A percentile compares a stretch with the other conserved stretches of the same genome.
Evolutionary conservation across 2,329 filamentous ascomycete genomes (phyloP).

Genomic region (Monilinia aucupariae): DNA sequence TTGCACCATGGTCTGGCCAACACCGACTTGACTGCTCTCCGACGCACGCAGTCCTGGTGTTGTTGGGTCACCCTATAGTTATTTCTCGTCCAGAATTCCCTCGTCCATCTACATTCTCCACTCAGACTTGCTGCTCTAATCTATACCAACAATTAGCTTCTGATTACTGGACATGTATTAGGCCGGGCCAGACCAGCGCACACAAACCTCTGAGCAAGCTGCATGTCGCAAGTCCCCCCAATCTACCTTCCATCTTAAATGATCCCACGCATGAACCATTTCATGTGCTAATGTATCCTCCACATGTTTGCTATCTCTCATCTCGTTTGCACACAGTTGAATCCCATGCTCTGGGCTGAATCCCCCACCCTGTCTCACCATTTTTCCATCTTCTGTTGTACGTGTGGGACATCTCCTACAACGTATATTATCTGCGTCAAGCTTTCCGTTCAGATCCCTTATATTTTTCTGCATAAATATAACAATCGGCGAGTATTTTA

Average conservation of each 20-base stretch:
- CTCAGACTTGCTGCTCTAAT: constrained; percentile 90
- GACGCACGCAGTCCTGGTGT: constrained; percentile 85
- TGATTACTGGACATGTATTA: neutral
- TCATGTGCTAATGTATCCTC: constrained; percentile 96
- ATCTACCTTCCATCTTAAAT: constrained; percentile 85
- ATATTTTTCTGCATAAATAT: constrained; percentile 84
- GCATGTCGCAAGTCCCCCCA: constrained; percentile 78
- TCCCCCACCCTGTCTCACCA: constrained; percentile 66
- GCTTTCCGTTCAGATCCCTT: constrained; percentile 66
- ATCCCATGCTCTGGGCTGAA: constrained; percentile 87
- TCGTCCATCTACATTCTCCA: constrained; percentile 86
- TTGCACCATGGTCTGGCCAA: constrained; percentile 72
- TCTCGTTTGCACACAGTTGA: constrained; percentile 85
- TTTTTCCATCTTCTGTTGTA: constrained; percentile 43
- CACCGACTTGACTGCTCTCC: constrained; percentile 74
- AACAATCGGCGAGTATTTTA: constrained; percentile 78
- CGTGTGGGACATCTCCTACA: constrained; percentile 71
- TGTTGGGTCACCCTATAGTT: constrained; percentile 90
- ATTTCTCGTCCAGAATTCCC: constrained; percentile 77
- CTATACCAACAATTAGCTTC: constrained; percentile 41
- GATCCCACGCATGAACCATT: constrained; percentile 96
- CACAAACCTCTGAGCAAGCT: constrained; percentile 80
- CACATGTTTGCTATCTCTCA: constrained; percentile 71
- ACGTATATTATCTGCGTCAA: constrained; percentile 70
- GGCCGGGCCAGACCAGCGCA: neutral